A percentile compares a stretch with the other conserved stretches of the same genome.
These are phyloP conservation scores for Picochlorum sp. DNA, from an alignment of 139 green algal species.

Conservation along the genomic window DNA sequence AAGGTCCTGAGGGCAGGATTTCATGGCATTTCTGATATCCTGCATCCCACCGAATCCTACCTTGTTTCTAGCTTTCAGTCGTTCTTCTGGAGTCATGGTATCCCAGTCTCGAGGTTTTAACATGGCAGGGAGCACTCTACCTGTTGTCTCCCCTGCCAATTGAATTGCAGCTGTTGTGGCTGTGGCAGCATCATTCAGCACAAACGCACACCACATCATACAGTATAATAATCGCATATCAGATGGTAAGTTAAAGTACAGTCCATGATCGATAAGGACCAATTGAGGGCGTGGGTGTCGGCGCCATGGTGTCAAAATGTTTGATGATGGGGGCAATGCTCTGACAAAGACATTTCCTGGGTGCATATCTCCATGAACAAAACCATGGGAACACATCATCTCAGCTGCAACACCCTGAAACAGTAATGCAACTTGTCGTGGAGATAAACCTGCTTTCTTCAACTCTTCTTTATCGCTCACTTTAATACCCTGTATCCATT, in stretches of 20 bases:
- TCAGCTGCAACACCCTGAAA: conserved; percentile 75
- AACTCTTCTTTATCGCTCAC: conserved; percentile 44
- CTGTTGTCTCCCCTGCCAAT: conserved; percentile 40
- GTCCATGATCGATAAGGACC: conserved; percentile 80
- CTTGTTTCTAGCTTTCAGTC: conserved; percentile 14
- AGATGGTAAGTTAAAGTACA: conserved; percentile 54
- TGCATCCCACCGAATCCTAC: conserved; percentile 38
- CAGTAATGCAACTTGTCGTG: conserved; percentile 44
- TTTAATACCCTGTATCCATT: conserved; percentile 60
- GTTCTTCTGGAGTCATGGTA: conserved; percentile 17
- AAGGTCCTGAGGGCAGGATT: conserved; percentile 33
- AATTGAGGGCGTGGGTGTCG: conserved; percentile 51
- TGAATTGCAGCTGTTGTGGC: conserved; percentile 14
- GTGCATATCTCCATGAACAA: conserved; percentile 56
- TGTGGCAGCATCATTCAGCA: conserved; percentile 18
- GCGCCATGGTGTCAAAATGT: conserved; percentile 26
- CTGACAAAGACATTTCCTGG: conserved; percentile 66
- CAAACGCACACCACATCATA: conserved; percentile 42
- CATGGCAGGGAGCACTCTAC: conserved; percentile 53
- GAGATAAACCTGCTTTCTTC: conserved; percentile 6
- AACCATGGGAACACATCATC: conserved; percentile 71
- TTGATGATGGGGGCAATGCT: background rate
- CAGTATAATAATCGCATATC: conserved; percentile 56
- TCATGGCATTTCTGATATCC: conserved; percentile 48
- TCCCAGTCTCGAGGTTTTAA: conserved; percentile 44